Base-by-base conservation (phyloP, 768 basidiomycete species). In the Auricularia sp. region DNA sequence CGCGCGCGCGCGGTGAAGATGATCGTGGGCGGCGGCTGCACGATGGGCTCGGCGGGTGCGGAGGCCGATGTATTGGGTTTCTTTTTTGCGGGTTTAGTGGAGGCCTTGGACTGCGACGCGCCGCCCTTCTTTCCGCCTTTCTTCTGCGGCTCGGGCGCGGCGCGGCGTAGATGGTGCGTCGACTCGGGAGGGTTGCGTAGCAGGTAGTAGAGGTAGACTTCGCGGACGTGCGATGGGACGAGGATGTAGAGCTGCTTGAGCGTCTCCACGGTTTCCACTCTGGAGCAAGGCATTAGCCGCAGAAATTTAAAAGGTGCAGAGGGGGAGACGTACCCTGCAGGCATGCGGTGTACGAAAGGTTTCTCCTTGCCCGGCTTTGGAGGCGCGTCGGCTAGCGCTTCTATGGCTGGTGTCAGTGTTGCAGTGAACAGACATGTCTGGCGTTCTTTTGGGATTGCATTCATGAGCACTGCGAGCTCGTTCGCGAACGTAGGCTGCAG, bases 351-450 rank as follows among this genome's bases (percentile, higher is more conserved):
- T 33, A 97, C 80, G 71, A 95, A 96, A 0, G 93, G 92, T 67
- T 83, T 86, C 71, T 87, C 81, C 75, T 96, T 98, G 3, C 95
- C 96, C 0, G 82, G 79, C 68, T 84, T 81, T 2, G 94, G 92
- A 6, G 86, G 76, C 21, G 87, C 86, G 43, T 82, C 79, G 5
- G 87, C 88, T 23, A 98, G 72, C 7, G 82, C 79, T 70, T 95
- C 90, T 64, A 99, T 91, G 0, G 93, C 84, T 5, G 87, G 82
- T 3, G 93, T 95, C 66, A 96, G 78, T 1, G 97, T 99, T 0
- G 97, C 97, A 0, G 97, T 99, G 76, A 98, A 98, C 51, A 99
- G 81, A 70, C 93, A 91, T 0, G 96, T 98, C 73, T 98, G 96
- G n/a, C 97, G 82, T 36, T 92, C 85, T 63, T 82, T 81, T 1